Conservation (phyloP, 352 stramenopile genomes). For the Phytophthora ramorum region DNA sequence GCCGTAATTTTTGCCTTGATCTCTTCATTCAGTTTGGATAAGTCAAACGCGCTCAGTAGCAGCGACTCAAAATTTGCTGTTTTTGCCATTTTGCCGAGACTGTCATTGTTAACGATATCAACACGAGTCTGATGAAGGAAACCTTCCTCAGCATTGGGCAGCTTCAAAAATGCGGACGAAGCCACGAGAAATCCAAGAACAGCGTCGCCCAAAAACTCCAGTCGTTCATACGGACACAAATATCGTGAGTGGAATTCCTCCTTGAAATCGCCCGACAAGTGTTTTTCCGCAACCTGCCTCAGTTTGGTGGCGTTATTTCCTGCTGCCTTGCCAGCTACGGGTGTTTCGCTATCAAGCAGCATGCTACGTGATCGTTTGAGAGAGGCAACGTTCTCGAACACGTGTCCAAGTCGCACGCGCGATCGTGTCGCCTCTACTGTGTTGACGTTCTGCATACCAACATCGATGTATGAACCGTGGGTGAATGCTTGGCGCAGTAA, state of each 20-base stretch:
- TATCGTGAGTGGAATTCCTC: constrained; percentile 82
- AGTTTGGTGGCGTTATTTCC: constrained; percentile 35
- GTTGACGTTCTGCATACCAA: constrained; percentile 88
- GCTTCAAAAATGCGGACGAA: constrained; percentile 82
- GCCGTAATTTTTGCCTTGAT: constrained; percentile 79
- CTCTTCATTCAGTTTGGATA: constrained; percentile 56
- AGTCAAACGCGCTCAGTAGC: constrained; percentile 75
- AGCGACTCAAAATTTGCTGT: constrained; percentile 79
- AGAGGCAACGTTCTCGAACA: constrained; percentile 68
- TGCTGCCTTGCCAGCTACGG: constrained; percentile 17
- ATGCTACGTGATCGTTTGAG: constrained; percentile 69
- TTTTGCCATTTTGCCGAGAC: constrained; percentile 77
- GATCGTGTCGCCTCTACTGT: constrained; percentile 78
- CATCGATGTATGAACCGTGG: constrained; percentile 83
- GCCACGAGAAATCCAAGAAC: constrained; percentile 87
- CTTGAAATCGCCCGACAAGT: constrained; percentile 73
- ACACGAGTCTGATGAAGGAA: constrained; percentile 75
- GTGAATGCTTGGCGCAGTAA: constrained; percentile 87
- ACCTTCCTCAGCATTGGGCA: constrained; percentile 69
- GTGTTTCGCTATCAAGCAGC: constrained; percentile 46
- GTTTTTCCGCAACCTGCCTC: constrained; percentile 60
- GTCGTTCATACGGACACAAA: constrained; percentile 81
- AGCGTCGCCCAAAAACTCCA: constrained; percentile 87
- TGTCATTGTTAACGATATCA: constrained; percentile 82
- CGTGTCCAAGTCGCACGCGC: constrained; percentile 74